Percentiles rank a stretch among this genome's conserved stretches.
Conservation (phyloP, 257 asterid genomes). For the Fraxinus anomala region DNA sequence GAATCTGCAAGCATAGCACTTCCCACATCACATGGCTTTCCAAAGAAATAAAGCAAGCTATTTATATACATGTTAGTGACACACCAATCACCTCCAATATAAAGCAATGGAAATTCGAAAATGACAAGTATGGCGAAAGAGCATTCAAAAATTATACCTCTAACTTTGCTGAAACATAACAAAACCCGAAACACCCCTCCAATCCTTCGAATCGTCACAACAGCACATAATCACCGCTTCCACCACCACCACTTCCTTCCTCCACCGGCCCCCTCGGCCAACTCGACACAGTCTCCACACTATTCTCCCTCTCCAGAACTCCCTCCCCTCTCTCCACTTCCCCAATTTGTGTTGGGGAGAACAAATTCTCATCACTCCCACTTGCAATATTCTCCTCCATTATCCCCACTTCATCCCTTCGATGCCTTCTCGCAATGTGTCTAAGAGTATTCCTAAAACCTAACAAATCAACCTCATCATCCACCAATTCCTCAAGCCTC, state of each 20-base stretch:
- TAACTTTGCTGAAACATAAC: slow-evolving; percentile 24
- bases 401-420: slow-evolving; percentile 40
- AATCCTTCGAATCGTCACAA: slow-evolving; percentile 36
- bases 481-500: slow-evolving; percentile 64
- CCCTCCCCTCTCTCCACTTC: slow-evolving; percentile 64
- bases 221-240: slow-evolving; percentile 47
- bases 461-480: slow-evolving; percentile 51
- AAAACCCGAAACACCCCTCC: slow-evolving; percentile 16
- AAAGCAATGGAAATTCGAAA: slow-evolving; percentile 12
- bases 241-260: slow-evolving; percentile 54
- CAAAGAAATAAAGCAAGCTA: neutral
- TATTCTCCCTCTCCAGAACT: slow-evolving; percentile 59
- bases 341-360: slow-evolving; percentile 68
- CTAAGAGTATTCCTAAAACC: slow-evolving; percentile 59
- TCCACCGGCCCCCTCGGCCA: slow-evolving; percentile 65
- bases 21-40: slow-evolving; percentile 7
- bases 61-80: neutral
- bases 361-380: slow-evolving; percentile 52
- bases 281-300: slow-evolving; percentile 71
- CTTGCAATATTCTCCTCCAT: slow-evolving; percentile 32
- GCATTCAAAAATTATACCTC: slow-evolving; percentile 33
- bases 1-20: neutral
- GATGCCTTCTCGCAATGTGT: slow-evolving; percentile 54
- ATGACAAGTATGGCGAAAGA: neutral
- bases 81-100: slow-evolving; percentile 5